Evolutionary conservation across 2,329 filamentous ascomycete species (phyloP).

Genomic region (Sarocladium brachiariae): DNA sequence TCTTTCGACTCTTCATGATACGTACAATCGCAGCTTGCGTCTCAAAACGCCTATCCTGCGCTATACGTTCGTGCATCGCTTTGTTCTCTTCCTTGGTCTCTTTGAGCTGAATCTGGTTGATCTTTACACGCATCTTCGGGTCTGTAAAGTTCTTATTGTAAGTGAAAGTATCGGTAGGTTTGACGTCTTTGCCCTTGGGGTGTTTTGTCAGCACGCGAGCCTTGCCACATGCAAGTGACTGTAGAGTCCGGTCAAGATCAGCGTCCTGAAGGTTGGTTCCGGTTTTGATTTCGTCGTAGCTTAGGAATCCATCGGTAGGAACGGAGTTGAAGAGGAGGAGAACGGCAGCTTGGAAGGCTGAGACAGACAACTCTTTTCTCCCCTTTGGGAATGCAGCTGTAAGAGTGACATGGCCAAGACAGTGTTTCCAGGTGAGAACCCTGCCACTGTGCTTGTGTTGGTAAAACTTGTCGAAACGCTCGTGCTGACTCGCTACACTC

Average conservation of each 20-base stretch:
- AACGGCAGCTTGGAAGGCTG: slow-evolving; percentile 86
- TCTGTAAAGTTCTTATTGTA: slow-evolving; percentile 74
- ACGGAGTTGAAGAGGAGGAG: slow-evolving; percentile 82
- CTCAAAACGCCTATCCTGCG: slow-evolving; percentile 86
- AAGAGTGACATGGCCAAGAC: slow-evolving; percentile 83
- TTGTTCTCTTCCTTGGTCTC: slow-evolving; percentile 95
- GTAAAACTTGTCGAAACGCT: slow-evolving; percentile 80
- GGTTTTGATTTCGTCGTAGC: slow-evolving; percentile 68
- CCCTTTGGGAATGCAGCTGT: slow-evolving; percentile 74
- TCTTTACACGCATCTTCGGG: slow-evolving; percentile 86
- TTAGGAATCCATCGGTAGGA: slow-evolving; percentile 51
- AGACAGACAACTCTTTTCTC: slow-evolving; percentile 81
- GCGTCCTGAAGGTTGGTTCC: slow-evolving; percentile 67
- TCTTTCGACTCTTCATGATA: slow-evolving; percentile 93
- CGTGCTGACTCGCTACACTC: slow-evolving; percentile 68
- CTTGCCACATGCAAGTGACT: slow-evolving; percentile 90
- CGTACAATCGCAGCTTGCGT: slow-evolving; percentile 94
- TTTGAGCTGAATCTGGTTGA: slow-evolving; percentile 96
- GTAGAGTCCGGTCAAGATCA: slow-evolving; percentile 83
- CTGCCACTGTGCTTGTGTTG: slow-evolving; percentile 83
- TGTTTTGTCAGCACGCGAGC: slow-evolving; percentile 76
- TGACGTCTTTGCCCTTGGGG: slow-evolving; percentile 78
- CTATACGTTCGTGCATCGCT: slow-evolving; percentile 84
- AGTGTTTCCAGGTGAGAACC: slow-evolving; percentile 85
- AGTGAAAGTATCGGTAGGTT: slow-evolving; percentile 71